These are phyloP conservation scores for Nannochloris sp. DNA, from an alignment of 139 green algal species.

Conservation along the genomic window DNA sequence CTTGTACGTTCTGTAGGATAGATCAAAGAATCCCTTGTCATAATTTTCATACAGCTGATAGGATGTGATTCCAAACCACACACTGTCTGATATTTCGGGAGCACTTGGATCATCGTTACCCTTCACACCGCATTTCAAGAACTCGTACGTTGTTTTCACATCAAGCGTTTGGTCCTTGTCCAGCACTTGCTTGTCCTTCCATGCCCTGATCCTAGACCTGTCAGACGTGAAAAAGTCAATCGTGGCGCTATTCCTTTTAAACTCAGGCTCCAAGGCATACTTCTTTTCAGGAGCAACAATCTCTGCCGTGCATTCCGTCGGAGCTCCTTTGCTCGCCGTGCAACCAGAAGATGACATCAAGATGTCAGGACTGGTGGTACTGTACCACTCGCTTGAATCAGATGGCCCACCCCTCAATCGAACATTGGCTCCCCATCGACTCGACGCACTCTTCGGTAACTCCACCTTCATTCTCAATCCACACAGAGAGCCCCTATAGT, in stretches of 20 bases:
- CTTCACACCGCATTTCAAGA: neutral
- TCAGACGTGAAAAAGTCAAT: conserved; percentile 11
- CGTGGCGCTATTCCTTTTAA: neutral
- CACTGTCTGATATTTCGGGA: neutral
- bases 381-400: neutral
- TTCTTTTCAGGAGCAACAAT: neutral
- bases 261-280: neutral
- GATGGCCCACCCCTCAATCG: neutral
- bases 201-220: neutral
- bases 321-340: neutral
- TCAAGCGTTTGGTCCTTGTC: neutral
- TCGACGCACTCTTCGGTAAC: neutral
- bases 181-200: neutral
- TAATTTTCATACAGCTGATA: conserved; percentile 6
- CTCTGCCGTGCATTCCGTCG: neutral
- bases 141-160: neutral
- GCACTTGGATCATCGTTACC: neutral
- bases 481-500: neutral
- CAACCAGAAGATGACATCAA: neutral
- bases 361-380: neutral
- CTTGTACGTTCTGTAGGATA: neutral
- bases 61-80: conserved; percentile 5
- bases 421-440: neutral
- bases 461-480: neutral
- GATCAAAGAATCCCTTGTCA: neutral